Evolutionary conservation across 2,329 filamentous ascomycete genomes (phyloP), one percentile per base, ranked within the genome.

Genomic region (Calonectria pauciramosa): DNA sequence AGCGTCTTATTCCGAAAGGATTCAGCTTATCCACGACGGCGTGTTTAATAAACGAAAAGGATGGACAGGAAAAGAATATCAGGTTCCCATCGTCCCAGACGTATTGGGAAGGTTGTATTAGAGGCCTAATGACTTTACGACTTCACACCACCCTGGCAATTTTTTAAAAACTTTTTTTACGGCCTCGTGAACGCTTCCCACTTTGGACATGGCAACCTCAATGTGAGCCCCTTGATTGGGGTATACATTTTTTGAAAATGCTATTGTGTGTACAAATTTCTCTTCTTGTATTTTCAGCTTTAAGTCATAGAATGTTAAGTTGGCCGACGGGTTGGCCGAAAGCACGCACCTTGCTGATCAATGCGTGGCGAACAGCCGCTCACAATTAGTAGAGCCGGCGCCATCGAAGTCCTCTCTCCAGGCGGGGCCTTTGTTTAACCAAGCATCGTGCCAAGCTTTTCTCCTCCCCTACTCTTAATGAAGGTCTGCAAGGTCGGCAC

Each of bases 1-100:
- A 20, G 38, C 16, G 16, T 44, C 70, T 14, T 80, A 80, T 32
- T 71, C 65, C 16, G 74, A 78, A 26, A 73, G 77, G 5, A 26
- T 80, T 11, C n/a, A 67, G 18, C 38, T 72, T 16, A 32, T 80
- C 3, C 63, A 79, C 3, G 70, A 70, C 20, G 77, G 79, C 16
- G 56, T 20, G 20, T 79, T 80, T 23, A 79, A 79, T 23, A 14
- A 47, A 9, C 68, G 38, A 18, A 28, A n/a, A 11, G 72, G 72
- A 2, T 79, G 77, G 73, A 30, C 70, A 9, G 52, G 65, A 4
- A 66, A 68, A 20, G 41, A 72, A 30, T 18, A 51, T 7, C 41
- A 68, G 30, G 26, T 49, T 20, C 51, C 51, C n/a, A 65, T 70
- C 20, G 60, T 49, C 26, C 60, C 60, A 5, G 56, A 63, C 23